Evolutionary conservation across 2,329 filamentous ascomycete genomes (phyloP), one percentile per base, ranked within the genome.

Genomic region (Diaporthe sp.): DNA sequence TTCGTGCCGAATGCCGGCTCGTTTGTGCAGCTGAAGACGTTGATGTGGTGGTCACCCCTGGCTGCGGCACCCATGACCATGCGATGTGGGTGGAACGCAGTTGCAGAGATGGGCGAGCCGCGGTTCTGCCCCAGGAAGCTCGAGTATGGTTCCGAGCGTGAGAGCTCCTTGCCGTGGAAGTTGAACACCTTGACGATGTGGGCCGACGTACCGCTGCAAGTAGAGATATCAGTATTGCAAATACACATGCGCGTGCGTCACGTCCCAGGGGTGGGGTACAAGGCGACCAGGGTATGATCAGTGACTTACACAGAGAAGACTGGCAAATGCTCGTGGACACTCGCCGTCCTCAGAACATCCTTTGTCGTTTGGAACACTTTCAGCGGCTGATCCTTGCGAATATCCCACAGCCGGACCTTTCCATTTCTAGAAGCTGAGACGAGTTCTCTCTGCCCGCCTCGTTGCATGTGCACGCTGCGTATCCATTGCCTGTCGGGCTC

Each of bases 351-450:
- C 76, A 98, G 88, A 12, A 93, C 94, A 79, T 96, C 92, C 75
- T 89, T 92, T 4, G 94, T 96, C 9, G 93, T 92, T 80, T 91
- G 89, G 80, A 96, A 93, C 2, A 91, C 91, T 75, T 92, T 92
- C 68, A 97, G 87, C 7, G 94, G 92, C 78, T 89, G 89, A 77
- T 97, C 94, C 91, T 95, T 95, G 66, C 97, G 91, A 68, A 99
- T 95, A 83, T 99, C 97, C 97, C 97, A 99, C 22, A 99, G 88
- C 82, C 95, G 96, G 77, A 99, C 94, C 81, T 97, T 97, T 76
- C 97, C 97, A 80, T 98, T 97, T 61, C 95, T 91, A 81, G 95
- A 97, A 28, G 95, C 97, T 57, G 93, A 96, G 71, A 99, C 88
- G 55, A 99, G 89, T 83, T 99, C 97, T 74, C 97, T 90, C 83